These are phyloP conservation scores for Tirmania nivea DNA, from an alignment of 495 filamentous ascomycete species.

Conservation along the genomic window DNA sequence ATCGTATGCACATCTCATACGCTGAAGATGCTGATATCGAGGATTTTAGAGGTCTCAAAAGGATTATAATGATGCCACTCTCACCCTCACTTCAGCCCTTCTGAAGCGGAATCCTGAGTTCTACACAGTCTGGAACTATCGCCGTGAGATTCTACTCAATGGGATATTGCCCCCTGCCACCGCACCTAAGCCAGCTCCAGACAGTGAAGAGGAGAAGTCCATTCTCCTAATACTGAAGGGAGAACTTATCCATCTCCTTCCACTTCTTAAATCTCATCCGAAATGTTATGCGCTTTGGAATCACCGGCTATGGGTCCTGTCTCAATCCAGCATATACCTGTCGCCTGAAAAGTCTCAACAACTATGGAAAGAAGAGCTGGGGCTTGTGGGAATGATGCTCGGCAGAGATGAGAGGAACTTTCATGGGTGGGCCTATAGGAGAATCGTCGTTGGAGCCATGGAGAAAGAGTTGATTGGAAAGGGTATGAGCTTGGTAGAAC, in stretches of 20 bases:
- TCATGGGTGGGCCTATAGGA: constrained; percentile 87
- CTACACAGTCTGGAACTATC: constrained; percentile 95
- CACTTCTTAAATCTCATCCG: constrained; percentile 60
- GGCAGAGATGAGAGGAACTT: constrained; percentile 76
- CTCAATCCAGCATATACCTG: constrained; percentile 19
- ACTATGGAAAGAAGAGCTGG: constrained; percentile 69
- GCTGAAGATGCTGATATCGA: neutral
- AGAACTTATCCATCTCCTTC: constrained; percentile 30
- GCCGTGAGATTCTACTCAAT: constrained; percentile 38
- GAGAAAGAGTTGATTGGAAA: constrained; percentile 29
- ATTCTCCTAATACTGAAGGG: constrained; percentile 13
- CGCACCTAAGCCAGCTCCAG: constrained; percentile 23
- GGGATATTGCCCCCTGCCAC: constrained; percentile 20
- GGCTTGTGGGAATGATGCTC: constrained; percentile 66
- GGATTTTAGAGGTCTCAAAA: neutral
- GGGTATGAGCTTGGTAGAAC: constrained; percentile 38
- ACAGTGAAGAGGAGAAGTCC: neutral
- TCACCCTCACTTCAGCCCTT: constrained; percentile 58
- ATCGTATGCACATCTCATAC: neutral
- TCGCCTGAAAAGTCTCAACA: constrained; percentile 29
- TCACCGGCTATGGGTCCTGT: constrained; percentile 72
- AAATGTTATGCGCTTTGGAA: constrained; percentile 99
- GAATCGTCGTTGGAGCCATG: constrained; percentile 45
- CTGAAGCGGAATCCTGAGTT: constrained; percentile 84
- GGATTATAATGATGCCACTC: constrained; percentile 33